These are phyloP conservation scores for Epipyxis sp. DNA, from an alignment of 108 stramenopile species.

Conservation along the genomic window DNA sequence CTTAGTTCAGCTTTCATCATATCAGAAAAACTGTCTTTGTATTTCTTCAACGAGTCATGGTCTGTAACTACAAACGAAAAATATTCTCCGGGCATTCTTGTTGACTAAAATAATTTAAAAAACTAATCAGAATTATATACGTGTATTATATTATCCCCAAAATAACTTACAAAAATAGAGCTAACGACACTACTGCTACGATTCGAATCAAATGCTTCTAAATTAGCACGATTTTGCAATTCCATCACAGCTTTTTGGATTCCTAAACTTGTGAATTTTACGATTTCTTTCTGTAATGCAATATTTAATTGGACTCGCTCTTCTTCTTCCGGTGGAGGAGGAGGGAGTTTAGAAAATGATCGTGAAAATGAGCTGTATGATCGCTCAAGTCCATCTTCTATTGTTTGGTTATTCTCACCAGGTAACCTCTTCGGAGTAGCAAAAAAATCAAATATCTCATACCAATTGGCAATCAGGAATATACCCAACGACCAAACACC, in stretches of 20 bases:
- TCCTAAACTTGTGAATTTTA: background rate
- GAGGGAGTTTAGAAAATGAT: background rate
- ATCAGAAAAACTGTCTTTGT: too few species aligned
- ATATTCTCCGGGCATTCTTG: constrained; percentile 13
- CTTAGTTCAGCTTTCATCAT: too few species aligned
- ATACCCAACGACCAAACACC: constrained; percentile 1
- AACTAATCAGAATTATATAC: too few species aligned
- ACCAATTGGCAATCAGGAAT: background rate
- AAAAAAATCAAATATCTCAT: background rate
- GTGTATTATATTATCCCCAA: too few species aligned
- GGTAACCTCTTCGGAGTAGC: background rate
- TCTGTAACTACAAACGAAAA: background rate
- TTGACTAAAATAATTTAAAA: too few species aligned
- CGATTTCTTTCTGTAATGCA: constrained; percentile 18
- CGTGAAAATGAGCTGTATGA: too few species aligned
- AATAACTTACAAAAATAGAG: too few species aligned
- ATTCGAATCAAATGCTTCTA: too few species aligned
- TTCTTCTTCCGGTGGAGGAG: background rate
- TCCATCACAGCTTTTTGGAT: background rate
- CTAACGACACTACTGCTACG: too few species aligned
- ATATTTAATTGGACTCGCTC: constrained; percentile 6
- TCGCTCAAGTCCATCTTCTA: background rate
- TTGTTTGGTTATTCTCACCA: background rate
- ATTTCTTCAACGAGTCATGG: background rate
- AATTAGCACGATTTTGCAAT: too few species aligned